phyloP scores from a whole-genome alignment of 2,329 filamentous ascomycete species.

The Scedosporium boydii region DNA sequence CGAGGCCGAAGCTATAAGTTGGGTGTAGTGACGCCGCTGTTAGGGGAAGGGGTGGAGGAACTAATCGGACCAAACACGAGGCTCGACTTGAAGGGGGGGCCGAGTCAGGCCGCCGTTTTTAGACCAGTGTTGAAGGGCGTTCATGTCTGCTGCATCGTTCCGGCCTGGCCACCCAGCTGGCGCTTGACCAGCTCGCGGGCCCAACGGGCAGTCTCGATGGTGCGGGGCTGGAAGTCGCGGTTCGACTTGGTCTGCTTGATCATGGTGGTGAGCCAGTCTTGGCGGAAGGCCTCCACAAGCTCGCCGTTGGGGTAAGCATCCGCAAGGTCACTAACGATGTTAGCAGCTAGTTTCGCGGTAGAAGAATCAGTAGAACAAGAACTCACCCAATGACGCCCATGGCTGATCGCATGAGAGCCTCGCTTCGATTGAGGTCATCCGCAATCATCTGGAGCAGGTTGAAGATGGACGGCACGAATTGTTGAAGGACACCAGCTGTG shows the following conservation, averaged over 20 bases:
- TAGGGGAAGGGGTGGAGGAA: background rate
- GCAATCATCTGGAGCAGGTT: conserved; percentile 73
- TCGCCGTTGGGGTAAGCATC: conserved; percentile 90
- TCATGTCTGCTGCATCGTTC: conserved; percentile 42
- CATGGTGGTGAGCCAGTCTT: conserved; percentile 82
- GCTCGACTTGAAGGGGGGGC: no score
- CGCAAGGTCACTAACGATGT: conserved; percentile 66
- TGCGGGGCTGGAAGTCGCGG: conserved; percentile 75
- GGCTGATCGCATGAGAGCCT: conserved; percentile 81
- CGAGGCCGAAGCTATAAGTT: background rate
- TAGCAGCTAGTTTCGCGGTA: conserved; percentile 19
- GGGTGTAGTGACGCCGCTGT: background rate
- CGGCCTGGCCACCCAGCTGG: conserved; percentile 50
- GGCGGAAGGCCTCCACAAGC: conserved; percentile 72
- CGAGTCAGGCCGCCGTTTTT: background rate
- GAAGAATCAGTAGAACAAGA: background rate
- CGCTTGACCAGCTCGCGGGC: conserved; percentile 95
- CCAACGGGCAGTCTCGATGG: conserved; percentile 92
- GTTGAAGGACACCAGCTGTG: conserved; percentile 59
- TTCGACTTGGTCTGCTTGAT: conserved; percentile 88
- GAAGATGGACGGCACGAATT: conserved; percentile 79
- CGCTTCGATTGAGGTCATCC: conserved; percentile 77
- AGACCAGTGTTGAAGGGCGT: background rate
- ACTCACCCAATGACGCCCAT: conserved; percentile 96
- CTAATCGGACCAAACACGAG: no score